phyloP scores from a whole-genome alignment of 2,329 filamentous ascomycete genomes.

The Cladophialophora yegresii region DNA sequence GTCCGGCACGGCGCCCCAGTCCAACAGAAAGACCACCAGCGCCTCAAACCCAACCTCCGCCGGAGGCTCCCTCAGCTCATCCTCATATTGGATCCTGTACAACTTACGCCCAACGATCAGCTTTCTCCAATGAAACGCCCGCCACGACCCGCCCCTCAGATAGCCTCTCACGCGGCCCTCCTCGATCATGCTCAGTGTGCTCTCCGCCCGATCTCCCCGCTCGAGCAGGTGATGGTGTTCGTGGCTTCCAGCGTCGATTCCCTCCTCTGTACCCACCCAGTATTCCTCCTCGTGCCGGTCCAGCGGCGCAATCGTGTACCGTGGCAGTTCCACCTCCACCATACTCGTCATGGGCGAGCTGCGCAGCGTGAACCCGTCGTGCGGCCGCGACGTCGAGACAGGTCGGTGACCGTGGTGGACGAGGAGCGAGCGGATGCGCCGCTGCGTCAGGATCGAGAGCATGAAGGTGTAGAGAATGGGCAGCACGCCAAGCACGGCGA shows the following conservation, averaged over 20 bases:
- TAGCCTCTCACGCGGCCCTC: conserved; percentile 46
- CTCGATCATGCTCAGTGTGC: conserved; percentile 32
- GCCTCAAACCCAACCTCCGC: conserved; percentile 60
- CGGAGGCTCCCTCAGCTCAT: conserved; percentile 51
- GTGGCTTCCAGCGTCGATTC: conserved; percentile 18
- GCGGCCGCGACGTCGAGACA: conserved; percentile 23
- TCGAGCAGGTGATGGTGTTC: conserved; percentile 40
- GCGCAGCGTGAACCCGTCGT: conserved; percentile 58
- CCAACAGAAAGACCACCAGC: conserved; percentile 62
- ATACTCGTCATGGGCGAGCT: conserved; percentile 66
- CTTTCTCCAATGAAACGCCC: conserved; percentile 66
- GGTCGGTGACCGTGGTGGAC: conserved; percentile 54
- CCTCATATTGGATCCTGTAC: conserved; percentile 64
- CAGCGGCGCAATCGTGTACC: conserved; percentile 64
- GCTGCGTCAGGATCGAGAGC: conserved; percentile 61
- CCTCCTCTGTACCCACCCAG: conserved; percentile 54
- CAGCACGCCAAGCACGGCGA: conserved; percentile 61
- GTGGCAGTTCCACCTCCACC: conserved; percentile 66
- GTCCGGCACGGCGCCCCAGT: conserved; percentile 64
- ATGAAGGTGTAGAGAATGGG: conserved; percentile 68
- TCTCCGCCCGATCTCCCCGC: conserved; percentile 23
- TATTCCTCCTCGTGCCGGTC: conserved; percentile 61
- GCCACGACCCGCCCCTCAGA: conserved; percentile 65
- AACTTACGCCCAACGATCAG: conserved; percentile 63
- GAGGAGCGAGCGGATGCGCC: conserved; percentile 62